Base-by-base conservation (phyloP, 345 rosid species). In the Mercurialis annua region DNA sequence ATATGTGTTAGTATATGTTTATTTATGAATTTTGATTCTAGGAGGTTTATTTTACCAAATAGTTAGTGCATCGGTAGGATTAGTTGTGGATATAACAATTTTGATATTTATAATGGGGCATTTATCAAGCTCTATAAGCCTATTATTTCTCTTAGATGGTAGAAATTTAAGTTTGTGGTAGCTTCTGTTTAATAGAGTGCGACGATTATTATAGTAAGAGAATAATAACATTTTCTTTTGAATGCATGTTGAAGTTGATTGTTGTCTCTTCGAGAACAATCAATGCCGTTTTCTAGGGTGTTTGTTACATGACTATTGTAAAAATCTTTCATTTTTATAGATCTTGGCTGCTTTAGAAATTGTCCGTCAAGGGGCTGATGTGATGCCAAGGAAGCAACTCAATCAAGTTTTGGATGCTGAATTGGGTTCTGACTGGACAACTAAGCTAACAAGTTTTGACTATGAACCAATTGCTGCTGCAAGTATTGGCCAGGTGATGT, bases 361-460 rank as follows among this genome's bases (percentile, higher is more conserved):
- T 64, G 99, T 94, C 55, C 98, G 99, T 71, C 97, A 94, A 89
- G 98, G 99, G 67, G 99, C 99, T 26, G 99, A 94, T 82, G 96
- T 94, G 78, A 91, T 94, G 99, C 99, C 99, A 21, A 86, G 83
- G 73, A 84, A 83, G 74, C 99, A 94, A 71, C 97, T 94, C 14
- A 77, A 88, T 84, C 90, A 82, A 60, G 99, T 94, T 81, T 69
- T 94, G 83, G 87, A 81, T 67, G 80, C 88, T 66, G 99, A 91
- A 68, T 75, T 94, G 81, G 97, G 97, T 66, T n/a, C 83, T 31
- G 80, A 78, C 68, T 94, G 99, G 99, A 80, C 89, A 36, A 77
- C 88, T 16, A 91, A 85, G 65, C 72, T 94, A 80, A 75, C 77
- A 54, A 94, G 97, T 71, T 94, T 94, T 68, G 96, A 91, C 84